Conservation (phyloP, 169 alveolate species). For the Amoebophrya sp. region DNA sequence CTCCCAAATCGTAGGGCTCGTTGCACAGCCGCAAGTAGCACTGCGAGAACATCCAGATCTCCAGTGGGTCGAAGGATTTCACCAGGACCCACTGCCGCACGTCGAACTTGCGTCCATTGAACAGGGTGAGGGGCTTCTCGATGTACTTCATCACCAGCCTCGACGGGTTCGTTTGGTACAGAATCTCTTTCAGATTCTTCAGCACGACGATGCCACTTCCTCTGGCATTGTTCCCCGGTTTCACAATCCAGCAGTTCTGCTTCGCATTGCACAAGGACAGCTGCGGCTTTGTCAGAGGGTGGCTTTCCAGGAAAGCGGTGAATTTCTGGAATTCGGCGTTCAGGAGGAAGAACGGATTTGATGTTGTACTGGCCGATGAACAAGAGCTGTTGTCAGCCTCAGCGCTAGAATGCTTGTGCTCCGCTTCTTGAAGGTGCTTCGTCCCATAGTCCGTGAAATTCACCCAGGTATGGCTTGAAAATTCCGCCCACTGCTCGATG, state of each 20-base stretch:
- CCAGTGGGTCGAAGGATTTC: neutral
- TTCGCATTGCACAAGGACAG: neutral
- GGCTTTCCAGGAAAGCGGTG: neutral
- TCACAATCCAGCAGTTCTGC: neutral
- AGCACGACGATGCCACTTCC: neutral
- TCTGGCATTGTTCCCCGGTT: neutral
- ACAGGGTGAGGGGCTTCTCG: slow-evolving; percentile 43
- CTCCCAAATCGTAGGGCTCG: slow-evolving; percentile 44
- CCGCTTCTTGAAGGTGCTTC: too few species aligned
- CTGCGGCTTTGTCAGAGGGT: neutral
- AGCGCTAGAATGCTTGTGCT: too few species aligned
- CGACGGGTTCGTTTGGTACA: neutral
- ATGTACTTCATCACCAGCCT: slow-evolving; percentile 39
- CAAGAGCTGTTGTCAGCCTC: too few species aligned
- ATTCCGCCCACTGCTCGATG: neutral
- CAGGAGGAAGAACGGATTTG: neutral
- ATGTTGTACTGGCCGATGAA: neutral
- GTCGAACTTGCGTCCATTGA: slow-evolving; percentile 45
- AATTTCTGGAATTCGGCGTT: neutral
- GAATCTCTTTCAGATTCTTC: neutral
- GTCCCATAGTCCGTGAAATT: too few species aligned
- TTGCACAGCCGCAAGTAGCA: slow-evolving; percentile 43
- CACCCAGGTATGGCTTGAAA: neutral
- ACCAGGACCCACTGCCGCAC: slow-evolving; percentile 36
- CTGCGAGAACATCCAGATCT: neutral